phyloP scores from a whole-genome alignment of 495 filamentous ascomycete species.

The Clohesyomyces aquaticus region DNA sequence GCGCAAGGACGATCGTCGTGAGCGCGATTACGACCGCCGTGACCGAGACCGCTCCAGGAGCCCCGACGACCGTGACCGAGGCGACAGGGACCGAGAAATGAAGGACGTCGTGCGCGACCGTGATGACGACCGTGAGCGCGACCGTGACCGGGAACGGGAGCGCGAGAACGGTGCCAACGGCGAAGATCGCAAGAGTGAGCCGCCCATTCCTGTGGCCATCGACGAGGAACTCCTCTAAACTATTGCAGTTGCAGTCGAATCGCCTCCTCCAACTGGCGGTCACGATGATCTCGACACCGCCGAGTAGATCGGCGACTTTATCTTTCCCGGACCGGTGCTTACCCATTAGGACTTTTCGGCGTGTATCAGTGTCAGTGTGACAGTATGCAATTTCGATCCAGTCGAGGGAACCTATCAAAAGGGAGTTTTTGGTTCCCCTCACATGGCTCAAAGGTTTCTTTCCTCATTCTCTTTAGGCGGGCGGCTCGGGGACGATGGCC shows the following conservation, averaged over 20 bases:
- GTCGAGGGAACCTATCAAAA: background rate
- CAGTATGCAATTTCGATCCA: background rate
- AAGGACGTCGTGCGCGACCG: constrained; percentile 62
- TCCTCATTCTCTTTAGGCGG: constrained; percentile 16
- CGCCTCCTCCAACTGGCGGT: constrained; percentile 74
- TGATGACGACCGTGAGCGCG: constrained; percentile 66
- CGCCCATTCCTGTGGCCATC: constrained; percentile 9
- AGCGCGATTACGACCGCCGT: constrained; percentile 68
- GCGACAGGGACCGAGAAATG: constrained; percentile 65
- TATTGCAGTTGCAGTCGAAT: constrained; percentile 64
- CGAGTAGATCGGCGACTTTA: constrained; percentile 61
- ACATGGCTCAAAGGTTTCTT: constrained; percentile 4
- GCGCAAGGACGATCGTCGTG: constrained; percentile 86
- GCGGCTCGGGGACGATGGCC: constrained; percentile 2
- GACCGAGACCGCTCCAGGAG: constrained; percentile 70
- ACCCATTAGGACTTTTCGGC: background rate
- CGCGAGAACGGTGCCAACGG: constrained; percentile 72
- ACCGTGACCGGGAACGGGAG: constrained; percentile 57
- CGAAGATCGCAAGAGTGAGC: constrained; percentile 88
- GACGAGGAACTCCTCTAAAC: constrained; percentile 26
- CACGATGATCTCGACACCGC: constrained; percentile 92
- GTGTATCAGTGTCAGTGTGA: background rate
- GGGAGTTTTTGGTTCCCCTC: background rate
- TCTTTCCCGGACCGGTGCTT: background rate
- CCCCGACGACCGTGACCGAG: constrained; percentile 71